Base-by-base conservation (phyloP, 2,329 filamentous ascomycete species). In the Aspergillus persii region DNA sequence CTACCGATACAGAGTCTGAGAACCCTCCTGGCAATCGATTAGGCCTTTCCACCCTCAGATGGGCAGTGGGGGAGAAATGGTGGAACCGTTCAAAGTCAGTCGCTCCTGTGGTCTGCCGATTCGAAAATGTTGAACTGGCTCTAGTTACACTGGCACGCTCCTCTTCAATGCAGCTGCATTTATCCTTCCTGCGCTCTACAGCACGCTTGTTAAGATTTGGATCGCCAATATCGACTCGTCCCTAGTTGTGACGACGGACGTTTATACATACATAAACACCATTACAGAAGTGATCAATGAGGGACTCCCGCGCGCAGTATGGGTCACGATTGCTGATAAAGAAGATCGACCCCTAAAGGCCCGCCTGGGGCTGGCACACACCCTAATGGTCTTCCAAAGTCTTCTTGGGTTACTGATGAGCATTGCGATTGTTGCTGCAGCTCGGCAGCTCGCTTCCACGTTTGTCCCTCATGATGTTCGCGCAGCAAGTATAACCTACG, bases 211-310 rank as follows among this genome's bases (percentile, higher is more conserved):
- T 52, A 91, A 91, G 60, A 39, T 68, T 8, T 91, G 87, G 89
- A 82, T 91, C 2, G 86, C 88, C 2, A 82, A 84, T 56, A 89
- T 91, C 57, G 86, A 90, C 69, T 74, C 83, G 0, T 83, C 80
- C 1, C 77, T 84, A 61, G 84, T 89, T 1, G 85, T 83, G 18
- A 88, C 85, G 0, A 89, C 85, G 0, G 86, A 89, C 59, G 77
- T 82, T 0, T 90, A 89, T 71, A 90, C 86, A 0, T 91, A 91
- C 70, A 89, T 91, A 60, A 81, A 83, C 23, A 82, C 86, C 0
- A 79, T 90, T 0, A 84, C 83, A 1, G 86, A 91, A 68, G 87
- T 90, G 0, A 72, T 92, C 15, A 91, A 91, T 63, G 89, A 92
- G 69, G 88, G 89, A 0, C 82, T 92, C 0, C 88, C 88, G 0